Base-by-base conservation (phyloP, 2,329 filamentous ascomycete genomes). In the Coccinonectria pachysandricola region DNA sequence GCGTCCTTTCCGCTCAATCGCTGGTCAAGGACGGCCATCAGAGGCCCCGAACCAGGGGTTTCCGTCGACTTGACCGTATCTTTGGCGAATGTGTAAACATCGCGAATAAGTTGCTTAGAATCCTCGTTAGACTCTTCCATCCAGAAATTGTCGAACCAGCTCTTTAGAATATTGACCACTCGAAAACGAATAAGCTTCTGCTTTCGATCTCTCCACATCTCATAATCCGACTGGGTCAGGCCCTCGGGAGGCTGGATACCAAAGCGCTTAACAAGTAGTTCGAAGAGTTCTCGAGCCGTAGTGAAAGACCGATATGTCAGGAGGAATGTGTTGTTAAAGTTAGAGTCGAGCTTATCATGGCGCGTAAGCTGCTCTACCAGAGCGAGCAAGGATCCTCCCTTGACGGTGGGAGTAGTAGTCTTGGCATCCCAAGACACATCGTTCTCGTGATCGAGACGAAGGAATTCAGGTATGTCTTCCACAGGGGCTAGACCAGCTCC, bases 121-220 rank as follows among this genome's bases (percentile, higher is more conserved):
- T 83, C 77, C 26, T 88, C 82, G 48, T 78, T 87, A 36, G 79
- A 77, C 24, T 86, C 82, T 51, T 98, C 91, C 86, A 96, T 95
- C 91, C 91, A 98, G 54, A 91, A 96, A 44, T 81, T 87, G 50
- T 96, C 91, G 42, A 98, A 91, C 91, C 91, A 98, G 56, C 76
- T 92, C 67, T 96, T 96, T 24, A 98, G 62, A 38, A 95, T 96
- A 48, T 96, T 98, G 39, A 98, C 86, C 3, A 98, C 87, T 21
- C 91, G 77, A 61, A 98, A 93, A 18, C 91, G 75, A 35, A 96
- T 95, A 5, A 85, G 81, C 50, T 92, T 95, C 53, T 96, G 91
- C 60, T 98, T 98, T 50, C 79, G 78, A 50, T 94, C 85, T 18
- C 82, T 75, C 91, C 91, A 98, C 15, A 72, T 65, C 29, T 94